A percentile compares a stretch with the other conserved stretches of the same genome.
Evolutionary conservation across 1,284 basidiomycete genomes (phyloP).

Genomic region (Pyrrhoderma lamaoense): DNA sequence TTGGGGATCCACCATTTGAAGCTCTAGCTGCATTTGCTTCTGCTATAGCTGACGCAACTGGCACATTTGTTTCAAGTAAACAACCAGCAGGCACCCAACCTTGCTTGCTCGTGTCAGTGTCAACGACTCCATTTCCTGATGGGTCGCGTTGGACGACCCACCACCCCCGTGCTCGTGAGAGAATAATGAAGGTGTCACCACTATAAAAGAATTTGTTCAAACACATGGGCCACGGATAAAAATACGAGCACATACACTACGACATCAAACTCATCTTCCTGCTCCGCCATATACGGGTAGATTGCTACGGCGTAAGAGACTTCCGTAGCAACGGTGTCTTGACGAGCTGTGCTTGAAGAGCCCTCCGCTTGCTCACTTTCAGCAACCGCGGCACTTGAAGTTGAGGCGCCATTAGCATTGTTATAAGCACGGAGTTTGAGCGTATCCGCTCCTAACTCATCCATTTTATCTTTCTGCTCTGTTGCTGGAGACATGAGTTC

Average conservation of each 20-base stretch:
- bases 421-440: constrained; percentile 5
- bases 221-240: neutral
- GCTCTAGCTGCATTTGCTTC: constrained; percentile 53
- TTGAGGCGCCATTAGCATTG: constrained; percentile 8
- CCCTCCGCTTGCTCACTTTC: constrained; percentile 27
- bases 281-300: constrained; percentile 93
- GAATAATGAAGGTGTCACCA: constrained; percentile 87
- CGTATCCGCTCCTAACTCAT: constrained; percentile 23
- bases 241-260: constrained; percentile 64
- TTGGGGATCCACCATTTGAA: constrained; percentile 15
- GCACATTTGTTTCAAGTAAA: constrained; percentile 84
- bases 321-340: constrained; percentile 50
- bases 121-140: constrained; percentile 73
- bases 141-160: constrained; percentile 97
- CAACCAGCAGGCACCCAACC: constrained; percentile 92
- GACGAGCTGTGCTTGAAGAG: constrained; percentile 28
- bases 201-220: constrained; percentile 32
- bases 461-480: constrained; percentile 35
- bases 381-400: constrained; percentile 19
- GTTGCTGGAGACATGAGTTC: constrained; percentile 58
- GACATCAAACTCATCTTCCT: constrained; percentile 97
- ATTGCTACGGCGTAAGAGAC: constrained; percentile 87
- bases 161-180: constrained; percentile 94
- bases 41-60: constrained; percentile 69
- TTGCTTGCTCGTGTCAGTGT: constrained; percentile 66